Evolutionary conservation across 495 filamentous ascomycete species (phyloP).

Genomic region (Penicillium coprophilum): DNA sequence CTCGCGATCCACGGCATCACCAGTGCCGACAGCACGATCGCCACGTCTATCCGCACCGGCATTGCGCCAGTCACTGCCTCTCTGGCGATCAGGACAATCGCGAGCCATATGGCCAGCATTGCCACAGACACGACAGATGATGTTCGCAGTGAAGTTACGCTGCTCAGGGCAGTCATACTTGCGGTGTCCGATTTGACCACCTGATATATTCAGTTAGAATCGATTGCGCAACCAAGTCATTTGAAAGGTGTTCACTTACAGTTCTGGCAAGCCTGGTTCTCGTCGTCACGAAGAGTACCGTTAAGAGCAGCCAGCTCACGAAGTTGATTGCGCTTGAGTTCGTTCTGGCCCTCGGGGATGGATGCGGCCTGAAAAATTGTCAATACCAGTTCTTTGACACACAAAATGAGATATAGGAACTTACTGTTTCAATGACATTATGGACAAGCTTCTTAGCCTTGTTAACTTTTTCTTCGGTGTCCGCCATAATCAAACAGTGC

Average conservation of each 20-base stretch:
- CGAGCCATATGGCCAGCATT: constrained; percentile 91
- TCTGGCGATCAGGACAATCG: constrained; percentile 89
- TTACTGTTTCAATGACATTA: constrained; percentile 95
- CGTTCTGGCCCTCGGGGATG: constrained; percentile 96
- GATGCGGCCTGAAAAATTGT: constrained; percentile 73
- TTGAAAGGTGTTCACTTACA: constrained; percentile 53
- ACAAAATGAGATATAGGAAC: constrained; percentile 31
- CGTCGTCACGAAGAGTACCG: constrained; percentile 96
- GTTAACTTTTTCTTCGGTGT: constrained; percentile 97
- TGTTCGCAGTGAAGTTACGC: constrained; percentile 95
- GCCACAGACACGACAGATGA: constrained; percentile 98
- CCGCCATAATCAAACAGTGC: constrained; percentile 98
- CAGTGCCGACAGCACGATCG: constrained; percentile 67
- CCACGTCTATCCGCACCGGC: constrained; percentile 40
- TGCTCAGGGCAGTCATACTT: constrained; percentile 99
- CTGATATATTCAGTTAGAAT: constrained; percentile 34
- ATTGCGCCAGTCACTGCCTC: constrained; percentile 90
- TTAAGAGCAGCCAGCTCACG: constrained; percentile 96
- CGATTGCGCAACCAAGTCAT: not conserved
- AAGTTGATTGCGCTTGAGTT: constrained; percentile 97
- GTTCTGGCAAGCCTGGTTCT: constrained; percentile 99
- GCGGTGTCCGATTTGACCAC: constrained; percentile 95
- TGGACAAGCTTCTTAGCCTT: constrained; percentile 97
- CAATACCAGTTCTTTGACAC: not conserved
- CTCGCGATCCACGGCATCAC: constrained; percentile 88